Percentiles rank a stretch among this genome's conserved stretches.
Evolutionary conservation across 192 early-diverging fungal species (phyloP).

Genomic region (Umbelopsis isabellina): DNA sequence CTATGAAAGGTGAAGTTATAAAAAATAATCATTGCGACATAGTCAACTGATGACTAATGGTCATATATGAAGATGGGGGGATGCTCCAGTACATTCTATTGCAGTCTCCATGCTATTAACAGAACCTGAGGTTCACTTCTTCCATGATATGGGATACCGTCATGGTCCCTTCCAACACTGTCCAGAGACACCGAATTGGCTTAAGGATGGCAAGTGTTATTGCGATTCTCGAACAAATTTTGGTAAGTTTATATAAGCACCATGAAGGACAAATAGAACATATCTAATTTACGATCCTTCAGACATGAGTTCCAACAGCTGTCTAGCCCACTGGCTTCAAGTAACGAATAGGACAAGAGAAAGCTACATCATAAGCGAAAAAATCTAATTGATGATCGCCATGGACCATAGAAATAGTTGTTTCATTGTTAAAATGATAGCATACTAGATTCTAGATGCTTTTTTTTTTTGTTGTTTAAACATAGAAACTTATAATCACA

Average conservation of each 20-base stretch:
- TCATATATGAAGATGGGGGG: slow-evolving; percentile 62
- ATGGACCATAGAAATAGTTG: too few relatives aligned
- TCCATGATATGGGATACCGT: slow-evolving; percentile 73
- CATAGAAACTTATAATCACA: not conserved
- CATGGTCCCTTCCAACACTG: slow-evolving; percentile 47
- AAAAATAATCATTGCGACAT: not conserved
- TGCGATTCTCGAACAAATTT: slow-evolving; percentile 51
- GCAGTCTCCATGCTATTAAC: slow-evolving; percentile 58
- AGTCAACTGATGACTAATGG: slow-evolving; percentile 6
- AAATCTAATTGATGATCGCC: too few relatives aligned
- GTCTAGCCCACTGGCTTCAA: slow-evolving; percentile 20
- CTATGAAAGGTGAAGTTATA: slow-evolving; percentile 62
- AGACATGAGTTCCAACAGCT: slow-evolving; percentile 23
- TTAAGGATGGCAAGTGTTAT: slow-evolving; percentile 50
- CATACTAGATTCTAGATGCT: too few relatives aligned
- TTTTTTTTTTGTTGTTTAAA: not conserved
- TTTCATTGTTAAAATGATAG: too few relatives aligned
- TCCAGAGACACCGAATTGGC: slow-evolving; percentile 44
- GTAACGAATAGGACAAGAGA: slow-evolving; percentile 20
- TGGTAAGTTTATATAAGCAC: slow-evolving; percentile 40
- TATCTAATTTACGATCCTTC: not conserved
- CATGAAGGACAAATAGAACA: not conserved
- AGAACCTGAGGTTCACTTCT: slow-evolving; percentile 65
- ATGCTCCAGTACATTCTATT: slow-evolving; percentile 74
- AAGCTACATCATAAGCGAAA: slow-evolving; percentile 16